phyloP scores from a whole-genome alignment of 2,329 filamentous ascomycete species.

The Xylaria sp. region DNA sequence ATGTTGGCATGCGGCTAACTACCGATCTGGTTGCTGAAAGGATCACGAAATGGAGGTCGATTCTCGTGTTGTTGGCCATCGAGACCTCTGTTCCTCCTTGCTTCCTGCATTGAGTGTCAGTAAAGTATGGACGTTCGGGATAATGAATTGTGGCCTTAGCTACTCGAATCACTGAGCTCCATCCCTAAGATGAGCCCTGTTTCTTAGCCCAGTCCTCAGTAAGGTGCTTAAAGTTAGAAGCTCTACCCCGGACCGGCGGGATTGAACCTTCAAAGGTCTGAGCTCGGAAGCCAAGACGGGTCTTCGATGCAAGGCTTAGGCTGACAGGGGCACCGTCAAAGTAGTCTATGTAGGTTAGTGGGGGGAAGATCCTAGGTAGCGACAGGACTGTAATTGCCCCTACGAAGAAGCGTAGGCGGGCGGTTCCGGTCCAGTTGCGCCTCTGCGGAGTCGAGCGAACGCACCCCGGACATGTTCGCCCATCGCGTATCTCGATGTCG shows the following conservation, averaged over 20 bases:
- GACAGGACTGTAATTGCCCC: background rate
- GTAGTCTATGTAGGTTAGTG: background rate
- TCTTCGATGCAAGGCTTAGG: constrained; percentile 26
- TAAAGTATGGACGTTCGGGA: constrained; percentile 3
- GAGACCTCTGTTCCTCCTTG: background rate
- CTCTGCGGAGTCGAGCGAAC: constrained; percentile 37
- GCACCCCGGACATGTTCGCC: constrained; percentile 10
- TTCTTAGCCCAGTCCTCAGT: background rate
- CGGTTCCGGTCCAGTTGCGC: constrained; percentile 31
- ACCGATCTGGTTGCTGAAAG: constrained; percentile 8
- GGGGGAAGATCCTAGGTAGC: background rate
- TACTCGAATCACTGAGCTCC: background rate
- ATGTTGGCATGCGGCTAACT: constrained; percentile 25
- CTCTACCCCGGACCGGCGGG: background rate
- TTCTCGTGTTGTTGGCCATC: background rate
- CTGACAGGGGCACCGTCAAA: constrained; percentile 21
- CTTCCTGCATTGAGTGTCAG: constrained; percentile 2
- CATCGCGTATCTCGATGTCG: background rate
- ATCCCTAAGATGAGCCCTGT: no score
- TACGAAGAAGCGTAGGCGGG: constrained; percentile 30
- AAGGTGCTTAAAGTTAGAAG: background rate
- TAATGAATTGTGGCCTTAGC: background rate
- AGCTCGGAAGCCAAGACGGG: constrained; percentile 23
- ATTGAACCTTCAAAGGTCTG: background rate
- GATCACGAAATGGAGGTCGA: constrained; percentile 1